Conservation (phyloP, 2,329 filamentous ascomycete genomes). For the Diaporthe eres region DNA sequence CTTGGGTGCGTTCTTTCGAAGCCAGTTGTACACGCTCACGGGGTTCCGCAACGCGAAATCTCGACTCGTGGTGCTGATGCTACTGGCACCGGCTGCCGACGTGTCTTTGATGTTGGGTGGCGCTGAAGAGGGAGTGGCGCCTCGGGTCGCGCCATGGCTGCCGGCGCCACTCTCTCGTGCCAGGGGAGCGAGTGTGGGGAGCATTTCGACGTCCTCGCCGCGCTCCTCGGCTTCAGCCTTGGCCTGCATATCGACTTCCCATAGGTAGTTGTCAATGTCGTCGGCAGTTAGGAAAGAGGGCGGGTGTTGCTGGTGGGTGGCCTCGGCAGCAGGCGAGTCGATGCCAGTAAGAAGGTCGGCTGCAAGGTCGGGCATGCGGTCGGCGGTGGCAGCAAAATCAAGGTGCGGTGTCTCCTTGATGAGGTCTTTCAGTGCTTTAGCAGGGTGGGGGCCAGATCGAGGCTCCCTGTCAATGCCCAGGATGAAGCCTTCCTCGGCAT, state of each 20-base stretch:
- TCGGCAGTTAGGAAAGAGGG: conserved; percentile 77
- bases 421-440: conserved; percentile 65
- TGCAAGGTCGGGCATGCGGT: conserved; percentile 72
- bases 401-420: conserved; percentile 67
- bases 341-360: conserved; percentile 62
- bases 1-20: conserved; percentile 86
- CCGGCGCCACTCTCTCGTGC: conserved; percentile 53
- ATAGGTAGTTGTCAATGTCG: conserved; percentile 82
- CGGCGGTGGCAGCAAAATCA: conserved; percentile 67
- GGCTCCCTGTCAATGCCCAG: conserved; percentile 87
- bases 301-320: conserved; percentile 68
- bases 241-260: conserved; percentile 70
- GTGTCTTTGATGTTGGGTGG: conserved; percentile 53
- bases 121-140: conserved; percentile 41
- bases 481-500: conserved; percentile 70
- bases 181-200: conserved; percentile 67
- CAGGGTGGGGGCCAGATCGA: conserved; percentile 52
- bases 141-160: conserved; percentile 55
- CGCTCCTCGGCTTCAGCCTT: conserved; percentile 56
- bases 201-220: conserved; percentile 46
- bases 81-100: conserved; percentile 56
- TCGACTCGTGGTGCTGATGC: conserved; percentile 55
- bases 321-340: conserved; percentile 54
- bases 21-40: conserved; percentile 95
- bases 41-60: conserved; percentile 79